Evolutionary conservation across 2,329 filamentous ascomycete species (phyloP), one percentile per base, ranked within the genome.

Genomic region (Curvularia spicifera): DNA sequence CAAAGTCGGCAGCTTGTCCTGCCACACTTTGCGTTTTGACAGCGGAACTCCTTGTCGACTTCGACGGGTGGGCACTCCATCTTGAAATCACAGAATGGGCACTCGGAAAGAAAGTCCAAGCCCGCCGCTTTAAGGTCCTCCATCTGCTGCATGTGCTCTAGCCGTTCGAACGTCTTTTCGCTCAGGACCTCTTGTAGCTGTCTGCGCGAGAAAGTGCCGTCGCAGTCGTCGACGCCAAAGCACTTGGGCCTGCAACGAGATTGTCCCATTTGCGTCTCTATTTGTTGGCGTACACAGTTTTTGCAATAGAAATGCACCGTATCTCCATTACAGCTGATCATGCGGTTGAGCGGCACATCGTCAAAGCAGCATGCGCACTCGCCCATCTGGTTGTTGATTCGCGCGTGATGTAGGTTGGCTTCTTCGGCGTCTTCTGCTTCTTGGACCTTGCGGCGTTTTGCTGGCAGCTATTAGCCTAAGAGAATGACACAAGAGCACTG

Each of bases 21-120:
- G 60, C 79, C 78, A 71, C 92, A 96, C 0, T 85, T 83, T 0
- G 83, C 81, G 55, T 87, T 88, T 51, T 84, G 79, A 76, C 92
- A 96, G 3, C 82, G 81, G 63, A 96, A 96, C 69, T 93, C 89
- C 59, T 83, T 87, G 72, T 94, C 84, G 18, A 85, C 78, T 18
- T 89, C 85, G 1, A 89, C 77, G 0, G 90, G 85, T 0, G 85
- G 86, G 63, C 87, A 90, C 58, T 92, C 89, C 33, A 87, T 90
- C 42, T 90, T 91, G 78, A 86, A 96, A 22, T 90, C 87, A 73
- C 92, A 96, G 70, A 93, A 95, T 0, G 91, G 91, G 65, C 92
- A 96, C 31, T 84, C 86, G 31, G 85, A 89, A 1, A 96, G 83
- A 60, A 88, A 86, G 40, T 92, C 87, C 35, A 96, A 83, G 0